Conservation (phyloP, 139 green algal genomes). For the Micromonas commoda region DNA sequence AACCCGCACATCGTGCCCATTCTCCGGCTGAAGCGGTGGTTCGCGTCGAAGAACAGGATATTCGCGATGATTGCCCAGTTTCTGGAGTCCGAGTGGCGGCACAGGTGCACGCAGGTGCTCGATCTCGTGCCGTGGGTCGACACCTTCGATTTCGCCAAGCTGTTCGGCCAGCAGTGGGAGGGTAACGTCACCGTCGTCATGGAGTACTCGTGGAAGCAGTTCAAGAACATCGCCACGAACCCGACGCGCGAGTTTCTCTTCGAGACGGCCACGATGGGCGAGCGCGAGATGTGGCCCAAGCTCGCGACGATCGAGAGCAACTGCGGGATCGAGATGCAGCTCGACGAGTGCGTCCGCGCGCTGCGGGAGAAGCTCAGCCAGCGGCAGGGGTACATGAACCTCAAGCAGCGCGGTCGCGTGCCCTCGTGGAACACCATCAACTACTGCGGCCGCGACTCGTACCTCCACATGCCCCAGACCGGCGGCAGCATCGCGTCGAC, state of each 20-base stretch:
- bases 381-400: not conserved
- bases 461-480: not conserved
- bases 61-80: constrained; percentile 16
- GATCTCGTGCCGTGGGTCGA: constrained; percentile 31
- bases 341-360: constrained; percentile 48
- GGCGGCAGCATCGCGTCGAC: not conserved
- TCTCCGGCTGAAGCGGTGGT: constrained; percentile 41
- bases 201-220: constrained; percentile 38
- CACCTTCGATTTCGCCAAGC: constrained; percentile 35
- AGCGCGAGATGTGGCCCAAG: constrained; percentile 22
- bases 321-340: constrained; percentile 46
- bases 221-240: constrained; percentile 19
- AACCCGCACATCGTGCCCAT: constrained; percentile 53
- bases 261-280: constrained; percentile 24
- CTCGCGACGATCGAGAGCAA: constrained; percentile 32
- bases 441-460: not conserved
- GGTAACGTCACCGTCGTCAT: constrained; percentile 54
- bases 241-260: constrained; percentile 27
- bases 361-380: constrained; percentile 17
- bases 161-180: constrained; percentile 52
- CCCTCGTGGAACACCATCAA: constrained; percentile 22
- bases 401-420: constrained; percentile 1
- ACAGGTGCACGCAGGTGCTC: constrained; percentile 43
- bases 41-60: not conserved
- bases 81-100: constrained; percentile 48